Evolutionary conservation across 2,329 filamentous ascomycete genomes (phyloP).

Genomic region (Trichoderma asperellum): DNA sequence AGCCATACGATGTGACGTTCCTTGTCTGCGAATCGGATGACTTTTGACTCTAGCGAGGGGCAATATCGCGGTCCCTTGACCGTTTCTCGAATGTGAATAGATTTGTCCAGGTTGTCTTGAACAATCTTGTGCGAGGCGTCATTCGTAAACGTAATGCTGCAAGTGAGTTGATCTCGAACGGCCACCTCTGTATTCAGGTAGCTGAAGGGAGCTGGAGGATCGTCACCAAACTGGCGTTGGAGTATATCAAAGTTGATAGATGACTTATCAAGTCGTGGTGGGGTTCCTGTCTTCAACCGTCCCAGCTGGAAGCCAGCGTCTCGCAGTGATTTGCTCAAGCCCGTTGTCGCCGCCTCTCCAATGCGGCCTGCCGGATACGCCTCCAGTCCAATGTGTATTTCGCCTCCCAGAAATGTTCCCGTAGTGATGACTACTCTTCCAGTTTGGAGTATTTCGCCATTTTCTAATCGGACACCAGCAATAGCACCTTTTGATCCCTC

Average conservation of each 20-base stretch:
- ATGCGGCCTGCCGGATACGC: slow-evolving; percentile 86
- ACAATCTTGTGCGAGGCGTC: slow-evolving; percentile 80
- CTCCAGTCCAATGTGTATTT: slow-evolving; percentile 93
- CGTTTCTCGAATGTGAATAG: slow-evolving; percentile 92
- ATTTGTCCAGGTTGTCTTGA: slow-evolving; percentile 88
- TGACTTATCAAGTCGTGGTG: slow-evolving; percentile 78
- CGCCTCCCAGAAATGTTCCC: slow-evolving; percentile 90
- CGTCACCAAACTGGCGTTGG: slow-evolving; percentile 77
- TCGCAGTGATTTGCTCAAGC: slow-evolving; percentile 84
- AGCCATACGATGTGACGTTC: slow-evolving; percentile 90
- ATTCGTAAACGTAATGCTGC: slow-evolving; percentile 88
- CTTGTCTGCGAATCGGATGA: slow-evolving; percentile 84
- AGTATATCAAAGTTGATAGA: slow-evolving; percentile 79
- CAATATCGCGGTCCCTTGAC: slow-evolving; percentile 95
- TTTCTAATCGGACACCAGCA: slow-evolving; percentile 82
- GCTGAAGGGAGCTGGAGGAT: slow-evolving; percentile 87
- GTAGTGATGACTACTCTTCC: slow-evolving; percentile 91
- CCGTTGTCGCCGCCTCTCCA: slow-evolving; percentile 91
- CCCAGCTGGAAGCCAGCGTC: slow-evolving; percentile 90
- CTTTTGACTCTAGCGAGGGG: slow-evolving; percentile 91
- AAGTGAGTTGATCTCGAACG: slow-evolving; percentile 81
- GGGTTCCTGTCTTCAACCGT: slow-evolving; percentile 92
- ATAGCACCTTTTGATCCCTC: slow-evolving; percentile 68
- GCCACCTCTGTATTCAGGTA: slow-evolving; percentile 80
- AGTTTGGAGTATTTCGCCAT: slow-evolving; percentile 80